Conservation (phyloP, 148 eudicot genomes). For the Heliosperma pusillum region DNA sequence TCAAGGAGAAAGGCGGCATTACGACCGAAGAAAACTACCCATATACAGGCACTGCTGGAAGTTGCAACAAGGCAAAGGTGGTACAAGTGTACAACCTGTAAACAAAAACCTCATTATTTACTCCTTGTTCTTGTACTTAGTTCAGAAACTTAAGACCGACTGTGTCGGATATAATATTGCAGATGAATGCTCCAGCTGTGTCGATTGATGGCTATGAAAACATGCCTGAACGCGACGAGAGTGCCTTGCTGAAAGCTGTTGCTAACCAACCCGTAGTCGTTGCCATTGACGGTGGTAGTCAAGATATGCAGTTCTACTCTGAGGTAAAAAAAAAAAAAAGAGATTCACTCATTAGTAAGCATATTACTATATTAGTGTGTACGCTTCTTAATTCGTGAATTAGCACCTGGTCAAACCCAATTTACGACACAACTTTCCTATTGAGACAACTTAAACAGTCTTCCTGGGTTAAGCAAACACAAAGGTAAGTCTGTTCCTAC, state of each 20-base stretch:
- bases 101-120: not conserved
- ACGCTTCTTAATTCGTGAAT: not conserved
- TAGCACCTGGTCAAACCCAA: not conserved
- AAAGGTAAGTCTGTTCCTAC: too few relatives aligned
- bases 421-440: too few relatives aligned
- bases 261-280: slow-evolving; percentile 82
- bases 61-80: slow-evolving; percentile 55
- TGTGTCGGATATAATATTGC: not conserved
- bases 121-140: not conserved
- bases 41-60: slow-evolving; percentile 54
- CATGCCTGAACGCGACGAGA: slow-evolving; percentile 61
- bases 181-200: slow-evolving; percentile 50
- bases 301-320: slow-evolving; percentile 64
- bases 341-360: not conserved
- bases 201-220: slow-evolving; percentile 73
- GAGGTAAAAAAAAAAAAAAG: slow-evolving; percentile 48
- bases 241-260: slow-evolving; percentile 59
- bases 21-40: slow-evolving; percentile 60
- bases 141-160: not conserved
- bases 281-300: slow-evolving; percentile 61
- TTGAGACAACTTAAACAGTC: too few relatives aligned
- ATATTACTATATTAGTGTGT: not conserved
- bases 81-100: too few relatives aligned
- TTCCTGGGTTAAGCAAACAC: too few relatives aligned
- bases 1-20: slow-evolving; percentile 67